Conservation (phyloP, 2,329 filamentous ascomycete genomes). For the Botrytis aclada region DNA sequence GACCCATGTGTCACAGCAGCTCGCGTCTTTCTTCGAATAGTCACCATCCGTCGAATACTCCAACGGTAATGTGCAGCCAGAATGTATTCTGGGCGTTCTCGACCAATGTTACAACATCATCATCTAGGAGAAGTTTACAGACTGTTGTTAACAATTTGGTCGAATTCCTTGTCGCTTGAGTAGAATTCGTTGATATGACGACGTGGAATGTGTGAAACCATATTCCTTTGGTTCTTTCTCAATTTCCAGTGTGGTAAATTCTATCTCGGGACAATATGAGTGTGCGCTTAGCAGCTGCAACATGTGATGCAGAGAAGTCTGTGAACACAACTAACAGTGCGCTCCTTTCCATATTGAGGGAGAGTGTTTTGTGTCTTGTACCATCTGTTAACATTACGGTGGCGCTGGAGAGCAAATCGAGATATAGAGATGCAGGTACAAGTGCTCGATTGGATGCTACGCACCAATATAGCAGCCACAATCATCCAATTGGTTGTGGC, state of each 20-base stretch:
- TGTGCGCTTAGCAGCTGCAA: not conserved
- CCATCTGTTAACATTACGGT: not conserved
- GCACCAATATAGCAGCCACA: slow-evolving; percentile 26
- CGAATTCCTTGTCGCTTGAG: not conserved
- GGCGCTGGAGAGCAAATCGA: not conserved
- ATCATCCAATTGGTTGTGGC: slow-evolving; percentile 40
- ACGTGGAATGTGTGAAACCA: not conserved
- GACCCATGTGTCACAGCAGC: not conserved
- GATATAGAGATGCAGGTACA: not conserved
- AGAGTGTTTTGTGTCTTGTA: not conserved
- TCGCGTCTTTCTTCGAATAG: not conserved
- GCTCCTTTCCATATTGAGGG: not conserved
- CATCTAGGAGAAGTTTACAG: not conserved
- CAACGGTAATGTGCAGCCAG: not conserved
- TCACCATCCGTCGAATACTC: not conserved
- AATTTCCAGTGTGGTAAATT: not conserved
- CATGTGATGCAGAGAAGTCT: not conserved
- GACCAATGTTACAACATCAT: not conserved
- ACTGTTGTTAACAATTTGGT: not conserved
- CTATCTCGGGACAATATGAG: not conserved
- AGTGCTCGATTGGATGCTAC: not conserved
- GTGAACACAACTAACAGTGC: not conserved
- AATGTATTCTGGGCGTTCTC: not conserved
- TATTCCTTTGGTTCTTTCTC: not conserved
- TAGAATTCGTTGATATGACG: not conserved